Base-by-base conservation (phyloP, 2,329 filamentous ascomycete genomes). In the Ceratocystis ficicola region DNA sequence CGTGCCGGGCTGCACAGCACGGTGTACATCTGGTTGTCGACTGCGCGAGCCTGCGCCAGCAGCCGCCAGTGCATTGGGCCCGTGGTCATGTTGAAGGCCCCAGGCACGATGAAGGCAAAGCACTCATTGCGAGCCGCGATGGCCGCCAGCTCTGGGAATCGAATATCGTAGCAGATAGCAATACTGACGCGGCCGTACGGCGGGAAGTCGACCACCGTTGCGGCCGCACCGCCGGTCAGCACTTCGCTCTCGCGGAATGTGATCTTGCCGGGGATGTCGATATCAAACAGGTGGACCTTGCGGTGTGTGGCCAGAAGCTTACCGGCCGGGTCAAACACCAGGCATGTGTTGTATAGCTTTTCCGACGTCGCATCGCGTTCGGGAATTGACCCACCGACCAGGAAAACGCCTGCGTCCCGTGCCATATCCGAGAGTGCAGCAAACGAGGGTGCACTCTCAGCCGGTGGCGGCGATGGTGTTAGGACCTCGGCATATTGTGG, bases 281-380 rank as follows among this genome's bases (percentile, higher is more conserved):
- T 99, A 76, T 97, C 94, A 76, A 99, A 99, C 55, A 99, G 82
- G 76, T 99, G 94, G 55, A 94, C 86, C 78, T 99, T 99, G 71
- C 94, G 85, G 75, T 97, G 92, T 1, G 86, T 89, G 5, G 86
- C 90, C n/a, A 99, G 80, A 62, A 96, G 80, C n/a, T 81, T 74
- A 3, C 94, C 94, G 8, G 81, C 77, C 0, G 91, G 92, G 0
- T 81, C 83, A 76, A 99, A 99, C 6, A 88, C 85, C 60, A 99
- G 79, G 32, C 85, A 87, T 2, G 94, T 97, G 78, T 99, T 99
- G 81, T 94, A 96, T 77, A 92, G 88, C 70, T 89, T 88, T 28
- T 59, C 8, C 2, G 70, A 79, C 30, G 72, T 69, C 4, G 73
- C 71, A 66, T 86, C 85, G 65, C 86, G 82, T 76, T 99, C 94